Conservation (phyloP, 805 yeast species). For the Metschnikowia similis region DNA sequence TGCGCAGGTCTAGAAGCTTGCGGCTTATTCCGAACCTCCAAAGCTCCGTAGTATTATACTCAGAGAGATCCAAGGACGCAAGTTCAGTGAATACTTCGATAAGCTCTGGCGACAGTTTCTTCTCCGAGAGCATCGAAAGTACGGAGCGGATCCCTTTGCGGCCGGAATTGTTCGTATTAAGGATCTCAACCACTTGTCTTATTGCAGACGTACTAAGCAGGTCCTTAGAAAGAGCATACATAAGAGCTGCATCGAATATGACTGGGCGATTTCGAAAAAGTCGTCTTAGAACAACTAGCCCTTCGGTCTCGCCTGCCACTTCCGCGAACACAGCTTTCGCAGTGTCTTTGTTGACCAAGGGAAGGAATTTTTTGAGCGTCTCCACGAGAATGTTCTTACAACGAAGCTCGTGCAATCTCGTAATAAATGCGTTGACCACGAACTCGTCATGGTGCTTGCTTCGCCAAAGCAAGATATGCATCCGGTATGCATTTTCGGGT, state of each 20-base stretch:
- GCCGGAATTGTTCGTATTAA: neutral
- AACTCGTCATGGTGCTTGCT: neutral
- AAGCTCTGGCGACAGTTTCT: neutral
- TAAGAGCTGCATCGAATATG: neutral
- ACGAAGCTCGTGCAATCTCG: neutral
- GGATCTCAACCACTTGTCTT: neutral
- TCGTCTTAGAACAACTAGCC: neutral
- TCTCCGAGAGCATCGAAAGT: neutral
- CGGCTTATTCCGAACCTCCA: slow-evolving; percentile 14
- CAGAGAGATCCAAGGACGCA: slow-evolving; percentile 4
- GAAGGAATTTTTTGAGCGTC: neutral
- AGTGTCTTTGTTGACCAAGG: neutral
- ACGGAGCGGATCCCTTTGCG: neutral
- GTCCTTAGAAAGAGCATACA: neutral
- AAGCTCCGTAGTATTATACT: slow-evolving; percentile 12
- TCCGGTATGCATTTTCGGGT: neutral
- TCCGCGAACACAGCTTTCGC: neutral
- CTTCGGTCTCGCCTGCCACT: neutral
- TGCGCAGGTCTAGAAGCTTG: slow-evolving; percentile 7
- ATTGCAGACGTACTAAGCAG: neutral
- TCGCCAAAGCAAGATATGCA: neutral
- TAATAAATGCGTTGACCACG: neutral
- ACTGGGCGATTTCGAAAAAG: neutral
- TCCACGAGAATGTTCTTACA: neutral
- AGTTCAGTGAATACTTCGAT: neutral